Evolutionary conservation across 345 rosid species (phyloP), one percentile per base, ranked within the genome.

Genomic region (Salix viminalis): DNA sequence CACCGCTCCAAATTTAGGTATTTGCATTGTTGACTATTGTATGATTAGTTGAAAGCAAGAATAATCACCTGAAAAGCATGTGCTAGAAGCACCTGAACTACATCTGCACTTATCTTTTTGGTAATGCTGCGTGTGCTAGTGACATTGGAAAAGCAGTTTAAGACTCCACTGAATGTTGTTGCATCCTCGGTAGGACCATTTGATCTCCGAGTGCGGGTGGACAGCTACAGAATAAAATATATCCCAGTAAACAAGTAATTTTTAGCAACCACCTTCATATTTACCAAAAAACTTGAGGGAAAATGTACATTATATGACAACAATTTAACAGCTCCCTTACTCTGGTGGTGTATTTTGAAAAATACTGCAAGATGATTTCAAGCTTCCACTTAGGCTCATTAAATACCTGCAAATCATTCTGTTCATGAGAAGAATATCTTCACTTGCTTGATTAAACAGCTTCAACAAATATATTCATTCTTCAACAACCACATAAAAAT

Each of bases 331-430:
- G 28, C 2, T 26, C 34, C 73, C 72, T 75, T 74, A 89, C 97
- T 92, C 88, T 91, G 30, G 90, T 72, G 41, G 75, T 80, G 81
- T 93, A 95, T 80, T 91, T 95, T 37, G 69, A 67, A 46, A 93
- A 84, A 71, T 89, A 95, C 79, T 84, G 96, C 82, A 86, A 75
- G 62, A 91, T 81, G 41, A 95, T 82, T 83, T 88, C 96, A 73
- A 90, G 85, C 87, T 95, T 95, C 99, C 96, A 90, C 78, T 87
- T 93, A 61, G 94, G 91, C 71, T 91, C 86, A 42, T 81, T 75
- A 70, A 93, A 91, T 39, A 80, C 88, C 97, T 93, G 91, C 74
- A 83, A 69, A 71, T n/a, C 34, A 76, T 46, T 37, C 36, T 30
- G 34, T 26, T 41, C 26, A 69, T 44, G 12, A 46, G 65, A 10